Conservation (phyloP, 257 asterid genomes). For the Rubia yunnanensis region DNA sequence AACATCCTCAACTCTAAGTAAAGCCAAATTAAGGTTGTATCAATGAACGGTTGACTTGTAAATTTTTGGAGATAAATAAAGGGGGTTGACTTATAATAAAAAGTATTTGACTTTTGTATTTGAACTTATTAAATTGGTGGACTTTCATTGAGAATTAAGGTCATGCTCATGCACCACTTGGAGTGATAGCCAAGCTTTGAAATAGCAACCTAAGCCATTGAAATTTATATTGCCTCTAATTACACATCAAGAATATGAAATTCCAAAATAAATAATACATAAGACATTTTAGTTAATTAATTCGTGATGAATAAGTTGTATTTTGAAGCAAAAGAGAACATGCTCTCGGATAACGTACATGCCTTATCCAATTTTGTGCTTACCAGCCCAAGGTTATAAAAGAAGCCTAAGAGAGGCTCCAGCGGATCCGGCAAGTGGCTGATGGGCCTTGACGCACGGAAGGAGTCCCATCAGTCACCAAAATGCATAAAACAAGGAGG, state of each 20-base stretch:
- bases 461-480: too few species aligned
- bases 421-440: too few species aligned
- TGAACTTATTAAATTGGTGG: background rate
- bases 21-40: background rate
- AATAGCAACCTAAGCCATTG: background rate
- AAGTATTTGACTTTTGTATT: background rate
- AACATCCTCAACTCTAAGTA: background rate
- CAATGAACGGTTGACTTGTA: background rate
- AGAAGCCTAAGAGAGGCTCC: too few species aligned
- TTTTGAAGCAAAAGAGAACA: slow-evolving; percentile 18
- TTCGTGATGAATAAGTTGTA: slow-evolving; percentile 2
- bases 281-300: background rate
- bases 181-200: background rate
- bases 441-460: too few species aligned
- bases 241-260: too few species aligned
- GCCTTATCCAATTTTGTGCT: too few species aligned
- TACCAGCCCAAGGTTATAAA: too few species aligned
- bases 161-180: background rate
- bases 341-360: too few species aligned
- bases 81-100: slow-evolving; percentile 1
- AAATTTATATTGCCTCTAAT: background rate
- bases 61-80: background rate
- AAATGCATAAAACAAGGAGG: too few species aligned
- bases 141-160: background rate
- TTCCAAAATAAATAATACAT: background rate